Conservation (phyloP, 2,329 filamentous ascomycete species). For the Emergomyces orientalis region DNA sequence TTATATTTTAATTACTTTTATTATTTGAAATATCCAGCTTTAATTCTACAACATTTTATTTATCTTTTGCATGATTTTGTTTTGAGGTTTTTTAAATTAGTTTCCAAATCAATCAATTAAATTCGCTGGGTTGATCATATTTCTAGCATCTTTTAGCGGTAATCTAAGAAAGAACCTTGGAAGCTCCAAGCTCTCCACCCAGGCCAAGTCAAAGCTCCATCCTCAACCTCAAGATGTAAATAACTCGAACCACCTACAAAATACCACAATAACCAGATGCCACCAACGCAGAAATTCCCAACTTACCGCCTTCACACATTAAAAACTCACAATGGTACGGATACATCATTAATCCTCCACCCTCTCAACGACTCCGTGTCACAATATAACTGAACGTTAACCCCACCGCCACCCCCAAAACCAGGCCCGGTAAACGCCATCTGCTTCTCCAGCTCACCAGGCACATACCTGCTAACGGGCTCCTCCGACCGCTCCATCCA, state of each 20-base stretch:
- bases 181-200: neutral
- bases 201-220: neutral
- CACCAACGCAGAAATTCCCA: constrained; percentile 28
- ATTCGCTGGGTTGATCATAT: neutral
- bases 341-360: neutral
- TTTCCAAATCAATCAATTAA: neutral
- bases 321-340: constrained; percentile 37
- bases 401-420: neutral
- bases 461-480: constrained; percentile 74
- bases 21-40: constrained; percentile 19
- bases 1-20: constrained; percentile 16
- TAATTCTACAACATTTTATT: constrained; percentile 18
- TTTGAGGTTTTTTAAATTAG: neutral
- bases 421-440: constrained; percentile 63
- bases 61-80: neutral
- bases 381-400: neutral
- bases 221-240: neutral
- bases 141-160: too few species aligned
- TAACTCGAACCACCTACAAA: neutral
- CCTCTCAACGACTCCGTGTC: too few species aligned
- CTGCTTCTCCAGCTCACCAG: constrained; percentile 61
- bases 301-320: constrained; percentile 34
- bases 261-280: neutral
- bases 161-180: too few species aligned
- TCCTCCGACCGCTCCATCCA: constrained; percentile 76